phyloP scores from a whole-genome alignment of 1,284 basidiomycete genomes.

The Mycosarcoma mackinlayi region DNA sequence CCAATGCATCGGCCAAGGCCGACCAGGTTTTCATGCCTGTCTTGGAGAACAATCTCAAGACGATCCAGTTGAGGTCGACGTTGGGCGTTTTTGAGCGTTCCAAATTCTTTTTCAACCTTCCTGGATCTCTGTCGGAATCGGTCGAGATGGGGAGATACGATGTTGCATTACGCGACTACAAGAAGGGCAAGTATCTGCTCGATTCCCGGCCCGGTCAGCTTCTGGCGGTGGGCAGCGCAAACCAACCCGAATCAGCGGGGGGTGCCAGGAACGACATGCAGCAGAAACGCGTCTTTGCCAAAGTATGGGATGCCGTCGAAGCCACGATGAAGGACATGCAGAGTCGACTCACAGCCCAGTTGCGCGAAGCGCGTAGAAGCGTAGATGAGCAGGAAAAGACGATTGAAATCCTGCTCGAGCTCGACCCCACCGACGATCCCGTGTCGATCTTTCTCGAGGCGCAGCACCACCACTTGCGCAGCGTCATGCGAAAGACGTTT shows the following conservation, averaged over 20 bases:
- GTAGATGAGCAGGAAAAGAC: conserved; percentile 97
- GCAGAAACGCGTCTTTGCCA: conserved; percentile 90
- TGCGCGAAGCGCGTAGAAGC: conserved; percentile 81
- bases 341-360: conserved; percentile 77
- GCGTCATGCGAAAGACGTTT: conserved; percentile 80
- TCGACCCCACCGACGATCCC: conserved; percentile 71
- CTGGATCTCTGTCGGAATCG: conserved; percentile 87
- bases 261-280: conserved; percentile 53
- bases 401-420: conserved; percentile 76
- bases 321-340: conserved; percentile 93
- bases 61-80: conserved; percentile 89
- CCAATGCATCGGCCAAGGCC: conserved; percentile 81
- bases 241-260: conserved; percentile 26
- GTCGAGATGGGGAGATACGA: conserved; percentile 85
- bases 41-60: conserved; percentile 93
- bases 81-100: conserved; percentile 94
- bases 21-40: conserved; percentile 96
- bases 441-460: conserved; percentile 94
- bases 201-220: conserved; percentile 87
- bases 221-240: conserved; percentile 71
- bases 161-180: conserved; percentile 92
- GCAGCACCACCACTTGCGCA: conserved; percentile 86
- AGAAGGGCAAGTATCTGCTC: conserved; percentile 91
- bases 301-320: conserved; percentile 95
- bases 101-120: conserved; percentile 98